These are phyloP conservation scores for Hortaea werneckii DNA, from an alignment of 2,329 filamentous ascomycete species.

Conservation along the genomic window DNA sequence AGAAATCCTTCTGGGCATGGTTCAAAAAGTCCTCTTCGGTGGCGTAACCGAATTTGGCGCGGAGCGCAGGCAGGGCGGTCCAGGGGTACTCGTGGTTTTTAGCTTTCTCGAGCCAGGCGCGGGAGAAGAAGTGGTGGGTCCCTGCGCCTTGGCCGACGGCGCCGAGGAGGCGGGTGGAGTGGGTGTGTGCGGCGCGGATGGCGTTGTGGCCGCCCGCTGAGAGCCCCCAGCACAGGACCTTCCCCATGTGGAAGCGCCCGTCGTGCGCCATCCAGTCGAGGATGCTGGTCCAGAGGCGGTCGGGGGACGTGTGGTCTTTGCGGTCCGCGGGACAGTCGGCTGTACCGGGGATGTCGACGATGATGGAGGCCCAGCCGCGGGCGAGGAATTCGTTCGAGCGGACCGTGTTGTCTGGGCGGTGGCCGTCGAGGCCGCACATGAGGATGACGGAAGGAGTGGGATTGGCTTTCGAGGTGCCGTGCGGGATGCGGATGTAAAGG, in stretches of 20 bases:
- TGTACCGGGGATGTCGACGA: slow-evolving; percentile 56
- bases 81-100: slow-evolving; percentile 52
- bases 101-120: slow-evolving; percentile 50
- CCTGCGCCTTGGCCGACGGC: slow-evolving; percentile 54
- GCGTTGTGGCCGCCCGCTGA: slow-evolving; percentile 60
- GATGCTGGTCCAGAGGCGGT: slow-evolving; percentile 53
- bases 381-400: slow-evolving; percentile 52
- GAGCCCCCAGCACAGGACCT: slow-evolving; percentile 54
- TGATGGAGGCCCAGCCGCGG: slow-evolving; percentile 53
- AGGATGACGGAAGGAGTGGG: slow-evolving; percentile 43
- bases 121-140: slow-evolving; percentile 50
- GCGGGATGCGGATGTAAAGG: slow-evolving; percentile 29
- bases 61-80: slow-evolving; percentile 34
- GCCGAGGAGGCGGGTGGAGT: slow-evolving; percentile 44
- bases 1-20: slow-evolving; percentile 51
- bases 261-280: slow-evolving; percentile 49
- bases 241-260: slow-evolving; percentile 45
- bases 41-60: slow-evolving; percentile 52
- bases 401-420: slow-evolving; percentile 52
- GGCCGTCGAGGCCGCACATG: slow-evolving; percentile 53
- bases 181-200: slow-evolving; percentile 55
- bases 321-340: slow-evolving; percentile 57
- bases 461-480: slow-evolving; percentile 19
- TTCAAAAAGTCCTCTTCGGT: slow-evolving; percentile 46
- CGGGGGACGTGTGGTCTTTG: slow-evolving; percentile 47